Conservation (phyloP, 179 eudicot species). For the Amaranthus tricolor region DNA sequence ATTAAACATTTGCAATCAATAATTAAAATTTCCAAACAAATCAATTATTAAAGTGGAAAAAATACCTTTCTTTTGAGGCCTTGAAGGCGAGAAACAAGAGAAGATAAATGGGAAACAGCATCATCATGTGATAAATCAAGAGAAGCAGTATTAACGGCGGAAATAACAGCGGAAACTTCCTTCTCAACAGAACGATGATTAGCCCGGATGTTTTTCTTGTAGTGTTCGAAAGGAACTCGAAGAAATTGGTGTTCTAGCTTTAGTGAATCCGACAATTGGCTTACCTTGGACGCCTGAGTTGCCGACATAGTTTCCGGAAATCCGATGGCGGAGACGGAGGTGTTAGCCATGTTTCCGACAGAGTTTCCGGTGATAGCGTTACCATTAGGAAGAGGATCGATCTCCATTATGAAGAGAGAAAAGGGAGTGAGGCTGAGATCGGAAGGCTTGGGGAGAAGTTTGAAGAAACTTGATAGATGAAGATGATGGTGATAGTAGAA, state of each 20-base stretch:
- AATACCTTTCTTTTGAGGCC: conserved; percentile 93
- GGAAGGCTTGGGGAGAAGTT: not conserved
- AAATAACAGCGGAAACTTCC: conserved; percentile 50
- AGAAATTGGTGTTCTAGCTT: conserved; percentile 91
- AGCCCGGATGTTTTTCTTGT: conserved; percentile 82
- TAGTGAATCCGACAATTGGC: conserved; percentile 57
- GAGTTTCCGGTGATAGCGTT: conserved; percentile 25
- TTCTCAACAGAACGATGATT: conserved; percentile 84
- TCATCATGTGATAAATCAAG: conserved; percentile 36
- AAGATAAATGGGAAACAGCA: conserved; percentile 65
- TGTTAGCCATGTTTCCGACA: conserved; percentile 17
- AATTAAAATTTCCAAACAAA: not conserved
- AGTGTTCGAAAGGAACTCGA: conserved; percentile 91
- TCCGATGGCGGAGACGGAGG: conserved; percentile 19
- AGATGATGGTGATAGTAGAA: not conserved
- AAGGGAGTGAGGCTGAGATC: not conserved
- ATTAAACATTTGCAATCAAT: not conserved
- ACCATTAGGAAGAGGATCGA: conserved; percentile 66
- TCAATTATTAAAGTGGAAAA: not conserved
- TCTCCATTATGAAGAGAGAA: conserved; percentile 40
- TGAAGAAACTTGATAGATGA: not conserved
- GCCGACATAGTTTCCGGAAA: conserved; percentile 23
- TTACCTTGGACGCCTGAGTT: conserved; percentile 38
- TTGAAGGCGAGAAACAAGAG: conserved; percentile 82
- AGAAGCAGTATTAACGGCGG: conserved; percentile 44